phyloP scores from a whole-genome alignment of 139 green algal genomes.

The Chlorella sp. region DNA sequence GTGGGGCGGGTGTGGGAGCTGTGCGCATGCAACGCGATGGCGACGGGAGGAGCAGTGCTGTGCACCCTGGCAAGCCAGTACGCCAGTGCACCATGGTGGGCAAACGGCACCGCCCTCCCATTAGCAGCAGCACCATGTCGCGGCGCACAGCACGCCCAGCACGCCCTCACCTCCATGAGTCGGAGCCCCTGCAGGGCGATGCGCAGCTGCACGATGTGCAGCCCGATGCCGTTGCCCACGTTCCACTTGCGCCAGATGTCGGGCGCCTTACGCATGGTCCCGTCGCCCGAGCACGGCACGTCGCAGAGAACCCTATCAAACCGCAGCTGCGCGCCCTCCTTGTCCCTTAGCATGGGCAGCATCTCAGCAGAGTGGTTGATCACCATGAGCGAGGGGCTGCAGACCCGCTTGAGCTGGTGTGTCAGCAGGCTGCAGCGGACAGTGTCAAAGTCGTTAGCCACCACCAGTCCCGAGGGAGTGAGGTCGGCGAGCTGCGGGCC shows the following conservation, averaged over 20 bases:
- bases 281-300: conserved; percentile 95
- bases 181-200: conserved; percentile 78
- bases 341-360: conserved; percentile 52
- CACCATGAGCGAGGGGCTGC: conserved; percentile 79
- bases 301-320: conserved; percentile 94
- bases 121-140: too few relatives aligned
- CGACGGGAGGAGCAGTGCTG: background rate
- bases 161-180: conserved; percentile 67
- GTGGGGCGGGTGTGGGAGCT: too few relatives aligned
- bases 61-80: background rate
- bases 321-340: conserved; percentile 15
- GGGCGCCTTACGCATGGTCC: conserved; percentile 93
- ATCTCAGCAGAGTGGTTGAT: conserved; percentile 89
- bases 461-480: conserved; percentile 67
- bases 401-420: conserved; percentile 95
- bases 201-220: conserved; percentile 87
- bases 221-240: conserved; percentile 68
- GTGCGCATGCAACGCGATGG: background rate
- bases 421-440: conserved; percentile 95
- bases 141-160: too few relatives aligned
- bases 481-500: background rate
- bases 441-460: conserved; percentile 95
- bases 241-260: conserved; percentile 94
- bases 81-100: too few relatives aligned
- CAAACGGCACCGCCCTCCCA: too few relatives aligned